Evolutionary conservation across 1,284 basidiomycete species (phyloP).

Genomic region (Heterobasidion annosum): DNA sequence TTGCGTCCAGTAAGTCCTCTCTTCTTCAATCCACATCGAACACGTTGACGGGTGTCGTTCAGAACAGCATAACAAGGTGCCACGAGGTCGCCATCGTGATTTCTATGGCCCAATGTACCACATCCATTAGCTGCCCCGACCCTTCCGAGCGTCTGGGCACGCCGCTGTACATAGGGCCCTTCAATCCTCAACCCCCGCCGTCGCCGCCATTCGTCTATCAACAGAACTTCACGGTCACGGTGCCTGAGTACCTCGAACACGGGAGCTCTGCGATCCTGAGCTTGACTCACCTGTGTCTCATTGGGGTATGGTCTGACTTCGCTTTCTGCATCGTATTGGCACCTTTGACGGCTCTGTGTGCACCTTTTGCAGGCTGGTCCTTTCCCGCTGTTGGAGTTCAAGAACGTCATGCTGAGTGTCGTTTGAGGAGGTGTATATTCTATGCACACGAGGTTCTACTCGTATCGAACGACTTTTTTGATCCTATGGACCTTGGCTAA

Average conservation of each 20-base stretch:
- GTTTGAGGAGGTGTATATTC: neutral
- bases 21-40: neutral
- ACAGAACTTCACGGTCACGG: slow-evolving; percentile 39
- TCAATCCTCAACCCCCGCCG: slow-evolving; percentile 23
- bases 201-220: slow-evolving; percentile 22
- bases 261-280: slow-evolving; percentile 27
- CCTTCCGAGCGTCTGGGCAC: slow-evolving; percentile 26
- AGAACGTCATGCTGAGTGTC: slow-evolving; percentile 2
- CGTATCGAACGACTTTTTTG: too few relatives aligned
- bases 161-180: slow-evolving; percentile 36
- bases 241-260: slow-evolving; percentile 22
- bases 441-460: neutral
- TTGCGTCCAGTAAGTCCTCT: slow-evolving; percentile 29
- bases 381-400: slow-evolving; percentile 4
- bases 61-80: slow-evolving; percentile 29
- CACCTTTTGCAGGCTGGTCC: slow-evolving; percentile 4
- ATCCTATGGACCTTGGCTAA: too few relatives aligned
- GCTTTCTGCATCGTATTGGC: neutral
- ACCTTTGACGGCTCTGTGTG: neutral
- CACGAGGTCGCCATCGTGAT: slow-evolving; percentile 36
- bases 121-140: slow-evolving; percentile 18
- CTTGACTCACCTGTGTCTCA: slow-evolving; percentile 31
- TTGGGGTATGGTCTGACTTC: slow-evolving; percentile 25
- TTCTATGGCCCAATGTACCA: slow-evolving; percentile 23
- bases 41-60: neutral